These are phyloP conservation scores for Papiliotrema flavescens DNA, from an alignment of 1,284 basidiomycete genomes.

Conservation along the genomic window DNA sequence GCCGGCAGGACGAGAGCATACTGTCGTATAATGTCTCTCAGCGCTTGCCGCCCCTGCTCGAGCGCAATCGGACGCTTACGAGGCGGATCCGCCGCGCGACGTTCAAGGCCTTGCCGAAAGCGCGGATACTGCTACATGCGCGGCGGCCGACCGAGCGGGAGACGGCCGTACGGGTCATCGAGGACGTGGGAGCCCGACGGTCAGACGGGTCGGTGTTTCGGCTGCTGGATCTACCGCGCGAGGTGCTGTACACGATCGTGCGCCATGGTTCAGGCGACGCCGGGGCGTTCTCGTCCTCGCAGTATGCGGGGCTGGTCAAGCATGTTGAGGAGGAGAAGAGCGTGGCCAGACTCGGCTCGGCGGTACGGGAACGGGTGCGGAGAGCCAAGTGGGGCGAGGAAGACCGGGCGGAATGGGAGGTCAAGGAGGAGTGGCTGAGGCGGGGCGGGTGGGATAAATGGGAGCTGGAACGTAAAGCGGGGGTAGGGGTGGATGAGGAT, in stretches of 20 bases:
- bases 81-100: conserved; percentile 28
- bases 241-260: conserved; percentile 35
- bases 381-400: conserved; percentile 10
- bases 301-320: conserved; percentile 28
- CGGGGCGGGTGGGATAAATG: conserved; percentile 35
- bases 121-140: conserved; percentile 39
- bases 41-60: conserved; percentile 28
- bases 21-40: conserved; percentile 26
- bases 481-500: background rate
- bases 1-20: conserved; percentile 6
- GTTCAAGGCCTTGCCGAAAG: conserved; percentile 17
- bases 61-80: conserved; percentile 35
- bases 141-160: conserved; percentile 13
- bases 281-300: conserved; percentile 31
- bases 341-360: conserved; percentile 8
- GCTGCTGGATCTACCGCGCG: conserved; percentile 37
- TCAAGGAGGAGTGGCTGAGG: conserved; percentile 31
- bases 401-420: conserved; percentile 10
- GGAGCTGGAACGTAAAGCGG: conserved; percentile 20
- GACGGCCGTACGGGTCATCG: conserved; percentile 12
- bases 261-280: conserved; percentile 31
- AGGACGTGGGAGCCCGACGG: background rate
- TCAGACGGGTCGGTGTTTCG: conserved; percentile 15
- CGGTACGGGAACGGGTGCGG: conserved; percentile 12
- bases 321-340: conserved; percentile 24